These are phyloP conservation scores for Diaporthe citriasiana DNA, from an alignment of 2,329 filamentous ascomycete species.

Conservation along the genomic window DNA sequence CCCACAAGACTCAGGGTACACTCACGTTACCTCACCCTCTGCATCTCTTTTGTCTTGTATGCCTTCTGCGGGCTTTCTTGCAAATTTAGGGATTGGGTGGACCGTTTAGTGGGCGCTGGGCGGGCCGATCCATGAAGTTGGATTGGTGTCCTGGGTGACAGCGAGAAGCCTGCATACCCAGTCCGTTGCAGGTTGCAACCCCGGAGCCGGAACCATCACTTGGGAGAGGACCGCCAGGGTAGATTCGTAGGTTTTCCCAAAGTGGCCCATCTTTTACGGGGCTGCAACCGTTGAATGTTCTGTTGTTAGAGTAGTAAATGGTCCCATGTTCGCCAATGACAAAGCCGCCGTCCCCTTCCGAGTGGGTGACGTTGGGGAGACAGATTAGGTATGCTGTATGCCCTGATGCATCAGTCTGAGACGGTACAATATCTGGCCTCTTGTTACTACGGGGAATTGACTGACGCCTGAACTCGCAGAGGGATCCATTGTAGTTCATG, in stretches of 20 bases:
- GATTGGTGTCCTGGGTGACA: neutral
- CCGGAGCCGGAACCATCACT: neutral
- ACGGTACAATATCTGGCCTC: neutral
- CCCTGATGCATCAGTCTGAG: neutral
- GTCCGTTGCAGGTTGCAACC: neutral
- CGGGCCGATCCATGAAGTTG: neutral
- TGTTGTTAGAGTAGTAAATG: neutral
- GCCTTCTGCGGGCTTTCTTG: too few species aligned
- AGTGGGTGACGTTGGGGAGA: constrained; percentile 1
- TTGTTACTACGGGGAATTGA: neutral
- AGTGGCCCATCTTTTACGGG: neutral
- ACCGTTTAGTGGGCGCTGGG: neutral
- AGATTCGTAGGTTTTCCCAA: neutral
- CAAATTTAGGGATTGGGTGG: neutral
- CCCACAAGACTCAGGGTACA: too few species aligned
- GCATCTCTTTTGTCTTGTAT: neutral
- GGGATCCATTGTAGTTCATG: neutral
- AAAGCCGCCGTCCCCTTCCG: neutral
- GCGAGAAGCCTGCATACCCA: constrained; percentile 8
- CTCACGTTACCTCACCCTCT: too few species aligned
- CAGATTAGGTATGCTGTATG: neutral
- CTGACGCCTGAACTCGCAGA: constrained; percentile 14
- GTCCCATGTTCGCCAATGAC: neutral
- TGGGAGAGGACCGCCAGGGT: neutral
- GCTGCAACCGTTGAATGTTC: neutral